Base-by-base conservation (phyloP, 2,329 filamentous ascomycete species). In the Ceratocystis albifundus region DNA sequence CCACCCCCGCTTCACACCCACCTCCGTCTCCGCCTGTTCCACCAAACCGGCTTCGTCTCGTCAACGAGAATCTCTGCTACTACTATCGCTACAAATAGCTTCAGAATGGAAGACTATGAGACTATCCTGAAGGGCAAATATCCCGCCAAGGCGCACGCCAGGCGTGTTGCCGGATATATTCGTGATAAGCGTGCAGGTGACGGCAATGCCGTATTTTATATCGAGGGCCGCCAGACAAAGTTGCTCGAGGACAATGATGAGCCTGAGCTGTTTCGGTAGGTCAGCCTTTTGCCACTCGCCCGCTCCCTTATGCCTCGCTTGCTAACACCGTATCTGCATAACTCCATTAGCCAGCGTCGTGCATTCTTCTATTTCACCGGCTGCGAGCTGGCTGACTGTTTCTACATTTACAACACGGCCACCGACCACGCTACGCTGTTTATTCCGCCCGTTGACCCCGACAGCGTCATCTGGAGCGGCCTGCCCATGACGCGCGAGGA, bases 291-390 rank as follows among this genome's bases (percentile, higher is more conserved):
- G 12, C 2, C 22, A 15, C 50, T 12, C 20, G n/a, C 20, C n/a
- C 0, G 7, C 50, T 55, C 10, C 8, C 4, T 4, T 3, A 20
- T 6, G 20, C 50, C 4, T 25, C 20, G 6, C 50, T 25, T 6
- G 50, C 50, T 55, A 55, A 55, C 50, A 8, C n/a, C 3, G 7
- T 6, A 3, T 20, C 17, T 45, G 8, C n/a, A n/a, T n/a, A n/a
- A 50, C 12, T 5, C 2, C 62, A n/a, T 22, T 70, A 91, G 90
- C 70, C 92, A 96, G 77, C 89, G 92, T 69, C 87, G 94, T 66
- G 89, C 86, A 75, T 99, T 99, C 79, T 96, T 89, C 83, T 99
- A 99, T 76, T 80, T 97, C 57, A 93, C 90, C 28, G 94, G 94
- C 71, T 95, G 80, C 73, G 82, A 86, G 69, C 81, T 95, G 36